Base-by-base conservation (phyloP, 2,329 filamentous ascomycete genomes). In the Davidsoniella eucalypti region DNA sequence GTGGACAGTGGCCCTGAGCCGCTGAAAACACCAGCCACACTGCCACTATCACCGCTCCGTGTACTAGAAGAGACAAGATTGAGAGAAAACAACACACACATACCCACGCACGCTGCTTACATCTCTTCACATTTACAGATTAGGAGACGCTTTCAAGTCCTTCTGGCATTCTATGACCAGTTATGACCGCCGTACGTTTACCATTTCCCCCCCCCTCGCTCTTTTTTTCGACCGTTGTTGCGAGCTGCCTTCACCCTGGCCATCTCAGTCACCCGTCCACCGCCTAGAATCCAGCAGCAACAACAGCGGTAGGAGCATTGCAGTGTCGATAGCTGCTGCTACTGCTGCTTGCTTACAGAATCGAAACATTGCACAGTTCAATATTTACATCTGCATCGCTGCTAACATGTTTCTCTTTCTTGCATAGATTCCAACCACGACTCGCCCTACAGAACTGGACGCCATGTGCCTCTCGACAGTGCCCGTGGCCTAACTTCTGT, bases 151-250 rank as follows among this genome's bases (percentile, higher is more conserved):
- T 66, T 84, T 92, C 67, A 84, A 84, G 67, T 84, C 84, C 55
- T 90, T 98, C 69, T 98, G 92, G 92, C 92, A 96, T 73, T 79
- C 84, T 58, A 92, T 82, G 76, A 82, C 78, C 66, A 82, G 77
- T 58, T 71, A 82, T 69, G 78, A 82, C 64, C 68, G 78, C 67
- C 78, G 78, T 82, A 67, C 62, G 77, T 69, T 42, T 36, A 7
- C 37, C n/a, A 21, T 33, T 14, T 14, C 16, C 21, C 12, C 12
- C 26, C 33, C 40, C 29, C 29, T 18, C 36, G 14, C n/a, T 17
- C 44, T 18, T 7, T 47, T 47, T 38, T 47, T 18, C 44, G 18
- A 18, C 47, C 33, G 26, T n/a, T 44, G 21, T 14, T 29, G n/a
- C n/a, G 7, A 16, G n/a, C 43, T 44, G 10, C 38, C n/a, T 40